Base-by-base conservation (phyloP, 305 asterid species). In the Fraxinus dipetala region DNA sequence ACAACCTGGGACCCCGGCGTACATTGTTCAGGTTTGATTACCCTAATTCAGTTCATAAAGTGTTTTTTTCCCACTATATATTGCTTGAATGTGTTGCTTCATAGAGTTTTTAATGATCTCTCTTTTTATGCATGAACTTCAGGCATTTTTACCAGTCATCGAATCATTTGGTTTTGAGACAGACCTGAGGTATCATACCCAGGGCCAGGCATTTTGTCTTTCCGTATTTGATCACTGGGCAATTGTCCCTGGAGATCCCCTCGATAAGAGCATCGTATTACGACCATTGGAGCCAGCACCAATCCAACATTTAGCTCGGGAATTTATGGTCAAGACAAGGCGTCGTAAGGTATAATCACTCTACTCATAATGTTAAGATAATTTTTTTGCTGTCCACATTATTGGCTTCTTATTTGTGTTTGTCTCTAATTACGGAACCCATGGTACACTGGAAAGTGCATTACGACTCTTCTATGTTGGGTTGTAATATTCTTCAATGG, bases 281-380 rank as follows among this genome's bases (percentile, higher is more conserved):
- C 95, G 98, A 43, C 98, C 99, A 6, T 89, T 95, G 73, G 99
- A 95, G 88, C 99, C 99, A 45, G 99, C 98, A 69, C 98, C 98
- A 43, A 88, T 94, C 85, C 97, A 93, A 74, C 97, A 95, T 84
- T 89, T 95, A 88, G 99, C 98, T 74, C 96, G 98, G 48, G 99
- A 95, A 81, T 95, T 95, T 84, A 94, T 95, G 99, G 99, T 95
- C 79, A 95, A 95, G 89, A 95, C 99, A 11, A 89, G 99, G 88
- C 99, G 98, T 79, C 92, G 98, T 34, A 95, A 95, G 98, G 99
- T 95, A 89, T 76, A 22, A 20, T 31, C 34, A 72, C 18, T 43
- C 40, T 36, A n/a, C 5, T 40, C 32, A 40, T 59, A 20, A 70
- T 59, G 65, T 7, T 54, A 36, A 24, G 31, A 26, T 51, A 5